phyloP scores from a whole-genome alignment of 495 filamentous ascomycete species.

The Daldinia childiae region DNA sequence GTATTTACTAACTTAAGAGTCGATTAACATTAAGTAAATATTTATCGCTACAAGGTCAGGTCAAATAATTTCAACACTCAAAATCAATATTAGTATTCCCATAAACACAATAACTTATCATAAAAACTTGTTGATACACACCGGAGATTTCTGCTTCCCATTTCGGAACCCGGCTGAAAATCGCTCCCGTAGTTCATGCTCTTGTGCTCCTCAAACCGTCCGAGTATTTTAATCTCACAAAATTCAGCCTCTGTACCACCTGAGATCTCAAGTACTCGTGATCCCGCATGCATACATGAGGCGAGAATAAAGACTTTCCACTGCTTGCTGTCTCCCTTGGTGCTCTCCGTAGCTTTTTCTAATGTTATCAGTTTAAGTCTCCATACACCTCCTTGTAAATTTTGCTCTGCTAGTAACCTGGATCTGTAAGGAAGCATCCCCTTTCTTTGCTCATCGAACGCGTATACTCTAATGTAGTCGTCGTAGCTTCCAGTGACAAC shows the following conservation, averaged over 20 bases:
- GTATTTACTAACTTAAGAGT: too few relatives aligned
- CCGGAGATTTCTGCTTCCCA: conserved; percentile 46
- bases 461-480: conserved; percentile 76
- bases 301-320: conserved; percentile 71
- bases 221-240: conserved; percentile 74
- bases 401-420: conserved; percentile 66
- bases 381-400: conserved; percentile 92
- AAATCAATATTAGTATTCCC: conserved; percentile 59
- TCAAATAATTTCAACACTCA: too few relatives aligned
- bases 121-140: conserved; percentile 91
- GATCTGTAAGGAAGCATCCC: conserved; percentile 48
- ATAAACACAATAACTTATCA: conserved; percentile 82
- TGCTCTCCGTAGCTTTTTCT: conserved; percentile 45
- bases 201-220: conserved; percentile 83
- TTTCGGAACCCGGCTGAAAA: conserved; percentile 59
- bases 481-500: conserved; percentile 93
- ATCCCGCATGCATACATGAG: conserved; percentile 93
- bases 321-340: conserved; percentile 6
- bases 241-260: conserved; percentile 41
- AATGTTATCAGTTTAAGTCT: conserved; percentile 76
- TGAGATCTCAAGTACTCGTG: conserved; percentile 69
- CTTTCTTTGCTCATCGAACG: conserved; percentile 33
- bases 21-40: too few relatives aligned
- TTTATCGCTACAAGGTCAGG: background rate
- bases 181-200: conserved; percentile 97